Base-by-base conservation (phyloP, 163 green algal species). In the Prototheca wickerhamii region DNA sequence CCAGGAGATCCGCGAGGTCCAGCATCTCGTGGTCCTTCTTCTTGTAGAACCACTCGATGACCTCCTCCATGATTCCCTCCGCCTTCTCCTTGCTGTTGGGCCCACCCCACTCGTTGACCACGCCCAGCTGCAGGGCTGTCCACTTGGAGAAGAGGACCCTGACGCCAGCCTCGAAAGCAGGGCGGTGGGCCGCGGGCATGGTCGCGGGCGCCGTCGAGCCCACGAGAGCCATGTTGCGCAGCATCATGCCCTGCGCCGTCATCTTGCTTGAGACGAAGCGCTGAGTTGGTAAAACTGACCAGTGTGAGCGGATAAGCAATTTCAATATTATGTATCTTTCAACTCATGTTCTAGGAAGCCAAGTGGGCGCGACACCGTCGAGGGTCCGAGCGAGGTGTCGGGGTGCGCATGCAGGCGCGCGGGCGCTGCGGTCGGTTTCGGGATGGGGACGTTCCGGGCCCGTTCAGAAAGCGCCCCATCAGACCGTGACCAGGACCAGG, bases 21-120 rank as follows among this genome's bases (percentile, higher is more conserved):
- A 88, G 82, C 23, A 71, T 75, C 34, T 90, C 89, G 60, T 90
- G 86, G 71, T 93, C 87, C 67, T 86, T 91, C 12, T 78, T 76
- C 4, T 63, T 73, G 64, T 89, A 90, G 46, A 95, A 96, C 87
- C 87, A 97, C 1, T 81, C 35, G 8, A 94, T 40, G 4, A 89
- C 75, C 8, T 97, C 85, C 6, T 81, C 55, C 34, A 84, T 73
- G 10, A 96, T 60, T 12, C 76, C 61, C 21, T 88, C 44, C 18
- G 81, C 88, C 63, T 96, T 97, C 15, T 88, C 74, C 4, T 23
- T 53, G 58, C 83, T 93, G 44, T 81, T 64, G 37, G 58, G 53
- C 0, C 90, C 90, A 1, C 90, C 90, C 90, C 90, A 97, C 59
- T 89, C 69, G 43, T 95, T 89, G 44, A 90, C 78, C 25, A 97